Conservation (phyloP, 2,329 filamentous ascomycete genomes). For the Gliomastix tumulicola region DNA sequence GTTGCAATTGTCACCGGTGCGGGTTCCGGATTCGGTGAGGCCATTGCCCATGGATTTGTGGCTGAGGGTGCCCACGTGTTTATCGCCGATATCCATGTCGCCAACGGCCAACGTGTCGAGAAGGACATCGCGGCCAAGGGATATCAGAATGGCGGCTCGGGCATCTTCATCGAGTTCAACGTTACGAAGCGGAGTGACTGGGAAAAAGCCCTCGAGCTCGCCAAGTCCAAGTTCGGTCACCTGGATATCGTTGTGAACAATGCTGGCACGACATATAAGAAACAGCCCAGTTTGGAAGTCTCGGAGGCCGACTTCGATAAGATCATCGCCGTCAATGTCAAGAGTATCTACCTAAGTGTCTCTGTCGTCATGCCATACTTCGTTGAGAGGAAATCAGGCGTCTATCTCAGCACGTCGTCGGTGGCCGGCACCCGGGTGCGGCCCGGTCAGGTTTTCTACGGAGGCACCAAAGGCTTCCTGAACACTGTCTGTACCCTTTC, state of each 20-base stretch:
- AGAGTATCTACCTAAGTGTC: constrained; percentile 77
- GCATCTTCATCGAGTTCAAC: constrained; percentile 44
- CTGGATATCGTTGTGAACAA: constrained; percentile 26
- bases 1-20: constrained; percentile 57
- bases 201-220: constrained; percentile 5
- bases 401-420: constrained; percentile 68
- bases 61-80: constrained; percentile 70
- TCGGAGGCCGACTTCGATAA: constrained; percentile 74
- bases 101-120: constrained; percentile 60
- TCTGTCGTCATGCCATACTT: no score
- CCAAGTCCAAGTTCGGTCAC: constrained; percentile 14
- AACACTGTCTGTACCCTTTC: constrained; percentile 8
- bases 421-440: constrained; percentile 68
- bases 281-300: constrained; percentile 29
- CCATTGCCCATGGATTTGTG: constrained; percentile 71
- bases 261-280: constrained; percentile 9
- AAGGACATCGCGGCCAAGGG: neutral
- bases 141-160: no score
- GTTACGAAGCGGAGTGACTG: neutral
- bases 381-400: no score
- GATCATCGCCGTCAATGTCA: constrained; percentile 78
- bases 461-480: constrained; percentile 78
- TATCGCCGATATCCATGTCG: constrained; percentile 71
- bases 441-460: constrained; percentile 73
- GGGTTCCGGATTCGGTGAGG: constrained; percentile 68